A percentile compares a stretch with the other conserved stretches of the same genome.
Evolutionary conservation across 495 filamentous ascomycete species (phyloP).

Genomic region (Lophiostoma macrostomum): DNA sequence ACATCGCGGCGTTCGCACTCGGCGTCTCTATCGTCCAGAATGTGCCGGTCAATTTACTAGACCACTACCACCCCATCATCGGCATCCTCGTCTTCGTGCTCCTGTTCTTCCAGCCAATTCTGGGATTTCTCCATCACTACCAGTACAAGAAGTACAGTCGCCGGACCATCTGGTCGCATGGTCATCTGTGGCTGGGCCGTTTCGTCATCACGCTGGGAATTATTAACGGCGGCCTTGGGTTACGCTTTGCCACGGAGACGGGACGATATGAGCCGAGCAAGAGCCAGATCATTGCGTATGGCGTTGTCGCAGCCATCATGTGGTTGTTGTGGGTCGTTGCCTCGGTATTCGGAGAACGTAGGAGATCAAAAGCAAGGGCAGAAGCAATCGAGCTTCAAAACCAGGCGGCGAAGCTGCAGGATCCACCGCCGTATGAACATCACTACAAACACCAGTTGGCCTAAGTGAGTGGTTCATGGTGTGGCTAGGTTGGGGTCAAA

Average conservation of each 20-base stretch:
- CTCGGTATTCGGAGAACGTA: slow-evolving; percentile 23
- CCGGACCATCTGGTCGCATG: slow-evolving; percentile 42
- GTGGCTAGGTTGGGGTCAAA: too few species aligned
- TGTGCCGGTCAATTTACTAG: slow-evolving; percentile 15
- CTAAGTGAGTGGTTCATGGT: too few species aligned
- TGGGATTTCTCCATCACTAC: slow-evolving; percentile 40
- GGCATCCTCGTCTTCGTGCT: slow-evolving; percentile 39
- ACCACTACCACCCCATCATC: slow-evolving; percentile 40
- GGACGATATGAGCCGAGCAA: slow-evolving; percentile 15
- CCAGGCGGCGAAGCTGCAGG: neutral
- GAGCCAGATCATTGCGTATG: slow-evolving; percentile 30
- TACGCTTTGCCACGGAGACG: slow-evolving; percentile 33
- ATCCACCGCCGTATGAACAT: slow-evolving; percentile 1
- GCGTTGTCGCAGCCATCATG: slow-evolving; percentile 30
- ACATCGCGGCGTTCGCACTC: slow-evolving; percentile 39
- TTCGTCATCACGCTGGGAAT: slow-evolving; percentile 41
- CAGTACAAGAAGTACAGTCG: slow-evolving; percentile 41
- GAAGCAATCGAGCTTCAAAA: too few species aligned
- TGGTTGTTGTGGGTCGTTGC: slow-evolving; percentile 28
- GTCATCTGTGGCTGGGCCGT: slow-evolving; percentile 42
- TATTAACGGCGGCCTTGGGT: slow-evolving; percentile 43
- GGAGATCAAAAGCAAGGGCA: neutral
- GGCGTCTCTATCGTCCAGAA: slow-evolving; percentile 38
- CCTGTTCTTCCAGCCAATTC: slow-evolving; percentile 41
- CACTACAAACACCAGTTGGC: too few species aligned